phyloP scores from a whole-genome alignment of 2,329 filamentous ascomycete genomes.

The Aspergillus puulaauensis region DNA sequence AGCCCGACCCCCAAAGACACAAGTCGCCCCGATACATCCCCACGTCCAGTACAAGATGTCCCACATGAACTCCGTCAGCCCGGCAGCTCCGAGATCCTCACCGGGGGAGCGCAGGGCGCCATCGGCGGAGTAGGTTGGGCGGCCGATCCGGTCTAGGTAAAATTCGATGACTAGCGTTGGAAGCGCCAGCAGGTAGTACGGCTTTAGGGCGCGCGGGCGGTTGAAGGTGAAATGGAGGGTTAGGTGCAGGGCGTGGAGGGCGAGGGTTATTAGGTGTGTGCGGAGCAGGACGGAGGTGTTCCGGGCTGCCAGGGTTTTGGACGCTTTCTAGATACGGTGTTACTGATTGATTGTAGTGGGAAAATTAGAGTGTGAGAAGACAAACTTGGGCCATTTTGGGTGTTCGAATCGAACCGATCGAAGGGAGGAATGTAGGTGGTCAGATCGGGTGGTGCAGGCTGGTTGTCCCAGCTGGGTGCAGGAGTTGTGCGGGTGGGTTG shows the following conservation, averaged over 20 bases:
- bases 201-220: constrained; percentile 60
- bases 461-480: neutral
- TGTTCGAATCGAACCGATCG: neutral
- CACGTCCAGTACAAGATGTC: constrained; percentile 95
- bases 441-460: neutral
- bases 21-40: constrained; percentile 69
- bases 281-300: constrained; percentile 76
- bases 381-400: constrained; percentile 22
- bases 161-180: constrained; percentile 80
- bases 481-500: neutral
- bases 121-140: constrained; percentile 69
- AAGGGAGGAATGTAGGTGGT: neutral
- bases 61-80: constrained; percentile 97
- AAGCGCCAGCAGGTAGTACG: constrained; percentile 70
- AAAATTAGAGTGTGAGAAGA: neutral
- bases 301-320: constrained; percentile 67
- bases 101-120: constrained; percentile 72
- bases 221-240: constrained; percentile 65
- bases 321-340: constrained; percentile 45
- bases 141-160: constrained; percentile 79
- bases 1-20: constrained; percentile 76
- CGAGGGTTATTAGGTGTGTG: constrained; percentile 74
- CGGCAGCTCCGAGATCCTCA: constrained; percentile 82
- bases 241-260: constrained; percentile 73
- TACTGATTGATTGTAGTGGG: constrained; percentile 9